Conservation (phyloP, 495 filamentous ascomycete species). For the Aspergillus wentii region DNA sequence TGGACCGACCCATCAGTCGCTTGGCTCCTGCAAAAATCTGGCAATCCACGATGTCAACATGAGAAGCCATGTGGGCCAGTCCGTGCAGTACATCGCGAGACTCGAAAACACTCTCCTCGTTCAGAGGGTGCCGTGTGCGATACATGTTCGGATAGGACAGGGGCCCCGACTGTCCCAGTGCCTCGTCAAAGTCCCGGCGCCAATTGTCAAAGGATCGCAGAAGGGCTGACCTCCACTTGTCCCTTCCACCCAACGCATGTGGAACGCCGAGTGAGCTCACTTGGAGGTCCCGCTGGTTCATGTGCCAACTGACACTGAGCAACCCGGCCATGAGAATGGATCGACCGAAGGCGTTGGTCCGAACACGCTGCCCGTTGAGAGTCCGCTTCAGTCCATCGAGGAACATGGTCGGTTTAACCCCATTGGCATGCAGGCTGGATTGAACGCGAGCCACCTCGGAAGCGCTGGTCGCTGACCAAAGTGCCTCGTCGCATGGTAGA, state of each 20-base stretch:
- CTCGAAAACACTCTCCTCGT: conserved; percentile 79
- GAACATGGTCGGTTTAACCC: conserved; percentile 82
- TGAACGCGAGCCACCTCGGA: conserved; percentile 87
- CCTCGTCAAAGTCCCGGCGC: conserved; percentile 89
- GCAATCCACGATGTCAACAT: conserved; percentile 95
- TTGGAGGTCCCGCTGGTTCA: conserved; percentile 95
- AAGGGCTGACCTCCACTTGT: conserved; percentile 87
- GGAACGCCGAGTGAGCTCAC: conserved; percentile 79
- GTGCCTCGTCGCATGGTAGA: conserved; percentile 85
- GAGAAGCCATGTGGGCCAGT: conserved; percentile 95
- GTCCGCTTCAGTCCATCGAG: conserved; percentile 89
- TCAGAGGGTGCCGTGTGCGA: conserved; percentile 38
- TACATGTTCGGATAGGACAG: conserved; percentile 32
- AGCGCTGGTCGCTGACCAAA: conserved; percentile 90
- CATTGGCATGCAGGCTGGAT: conserved; percentile 72
- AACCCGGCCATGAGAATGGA: conserved; percentile 93
- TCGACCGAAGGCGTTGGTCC: conserved; percentile 93
- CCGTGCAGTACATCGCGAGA: conserved; percentile 85
- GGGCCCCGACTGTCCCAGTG: conserved; percentile 50
- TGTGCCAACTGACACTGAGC: conserved; percentile 92
- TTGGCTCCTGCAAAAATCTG: conserved; percentile 91
- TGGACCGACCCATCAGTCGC: conserved; percentile 77
- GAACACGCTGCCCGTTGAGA: conserved; percentile 77
- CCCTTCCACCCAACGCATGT: conserved; percentile 78
- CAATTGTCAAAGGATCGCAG: conserved; percentile 91